Evolutionary conservation across 257 asterid species (phyloP).

Genomic region (Ligustrum vulgare): DNA sequence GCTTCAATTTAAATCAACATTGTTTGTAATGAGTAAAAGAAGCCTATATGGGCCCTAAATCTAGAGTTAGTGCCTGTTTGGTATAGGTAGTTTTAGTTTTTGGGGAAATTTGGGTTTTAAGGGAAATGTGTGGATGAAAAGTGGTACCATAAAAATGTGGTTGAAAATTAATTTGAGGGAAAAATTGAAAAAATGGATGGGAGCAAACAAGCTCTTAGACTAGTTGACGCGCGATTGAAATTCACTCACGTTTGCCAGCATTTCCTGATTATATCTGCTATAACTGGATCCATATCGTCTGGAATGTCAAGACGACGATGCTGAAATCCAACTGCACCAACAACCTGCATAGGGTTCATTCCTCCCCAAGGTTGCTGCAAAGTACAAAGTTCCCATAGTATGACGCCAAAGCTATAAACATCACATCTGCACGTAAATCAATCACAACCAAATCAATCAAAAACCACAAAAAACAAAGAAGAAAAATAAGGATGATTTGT

Average conservation of each 20-base stretch:
- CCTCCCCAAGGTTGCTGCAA: slow-evolving; percentile 97
- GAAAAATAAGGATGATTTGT: not conserved
- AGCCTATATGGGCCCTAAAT: not conserved
- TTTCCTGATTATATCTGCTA: slow-evolving; percentile 65
- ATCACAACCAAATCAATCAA: slow-evolving; percentile 12
- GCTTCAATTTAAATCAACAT: too few relatives aligned
- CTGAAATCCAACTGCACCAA: slow-evolving; percentile 98
- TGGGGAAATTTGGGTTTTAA: too few relatives aligned
- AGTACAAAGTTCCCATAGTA: slow-evolving; percentile 95
- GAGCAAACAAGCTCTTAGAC: not conserved
- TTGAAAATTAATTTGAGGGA: too few relatives aligned
- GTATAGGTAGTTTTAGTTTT: too few relatives aligned
- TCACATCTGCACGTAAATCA: slow-evolving; percentile 66
- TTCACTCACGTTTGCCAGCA: slow-evolving; percentile 94
- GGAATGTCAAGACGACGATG: slow-evolving; percentile 95
- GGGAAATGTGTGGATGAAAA: too few relatives aligned
- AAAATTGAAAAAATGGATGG: too few relatives aligned
- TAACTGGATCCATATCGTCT: slow-evolving; percentile 66
- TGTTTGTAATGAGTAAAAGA: not conserved
- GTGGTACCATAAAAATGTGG: too few relatives aligned
- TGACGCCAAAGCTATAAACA: slow-evolving; percentile 87
- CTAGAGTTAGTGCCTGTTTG: not conserved
- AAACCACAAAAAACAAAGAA: slow-evolving; percentile 6
- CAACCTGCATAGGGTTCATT: slow-evolving; percentile 98
- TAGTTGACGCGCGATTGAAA: not conserved